These are phyloP conservation scores for Talaromyces islandicus DNA, from an alignment of 2,329 filamentous ascomycete species.

Conservation along the genomic window DNA sequence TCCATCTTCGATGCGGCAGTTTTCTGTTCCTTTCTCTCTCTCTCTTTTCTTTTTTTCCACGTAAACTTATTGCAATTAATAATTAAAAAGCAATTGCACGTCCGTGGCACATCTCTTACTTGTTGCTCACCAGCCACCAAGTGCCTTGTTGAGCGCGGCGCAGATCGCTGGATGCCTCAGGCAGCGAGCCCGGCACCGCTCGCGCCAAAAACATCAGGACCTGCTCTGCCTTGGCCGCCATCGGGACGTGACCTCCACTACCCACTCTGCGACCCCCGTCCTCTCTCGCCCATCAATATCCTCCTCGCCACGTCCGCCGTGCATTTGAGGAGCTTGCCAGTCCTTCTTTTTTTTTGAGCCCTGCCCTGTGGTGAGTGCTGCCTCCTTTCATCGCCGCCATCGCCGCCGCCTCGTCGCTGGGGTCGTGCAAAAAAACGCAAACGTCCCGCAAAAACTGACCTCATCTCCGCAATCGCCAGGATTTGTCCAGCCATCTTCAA, in stretches of 20 bases:
- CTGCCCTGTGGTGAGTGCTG: background rate
- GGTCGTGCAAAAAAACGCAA: background rate
- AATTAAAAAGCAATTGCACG: background rate
- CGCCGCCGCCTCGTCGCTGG: background rate
- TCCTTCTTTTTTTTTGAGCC: background rate
- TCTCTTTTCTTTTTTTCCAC: background rate
- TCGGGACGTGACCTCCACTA: background rate
- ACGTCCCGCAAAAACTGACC: constrained; percentile 7
- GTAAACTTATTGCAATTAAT: background rate
- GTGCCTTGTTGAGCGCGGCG: background rate
- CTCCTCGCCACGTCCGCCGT: background rate
- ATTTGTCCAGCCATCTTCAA: constrained; percentile 4
- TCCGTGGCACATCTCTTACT: background rate
- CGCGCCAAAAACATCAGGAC: background rate
- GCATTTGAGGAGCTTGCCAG: background rate
- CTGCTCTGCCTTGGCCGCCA: background rate
- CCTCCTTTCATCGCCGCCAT: background rate
- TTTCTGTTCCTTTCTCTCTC: background rate
- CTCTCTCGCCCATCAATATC: background rate
- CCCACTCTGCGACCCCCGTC: background rate
- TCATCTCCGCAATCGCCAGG: constrained; percentile 3
- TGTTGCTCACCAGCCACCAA: background rate
- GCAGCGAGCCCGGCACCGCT: background rate
- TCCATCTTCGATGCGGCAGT: background rate
- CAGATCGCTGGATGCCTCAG: background rate